Evolutionary conservation across 805 yeast genomes (phyloP), one percentile per base, ranked within the genome.

Genomic region (Myxozyma sirexii): DNA sequence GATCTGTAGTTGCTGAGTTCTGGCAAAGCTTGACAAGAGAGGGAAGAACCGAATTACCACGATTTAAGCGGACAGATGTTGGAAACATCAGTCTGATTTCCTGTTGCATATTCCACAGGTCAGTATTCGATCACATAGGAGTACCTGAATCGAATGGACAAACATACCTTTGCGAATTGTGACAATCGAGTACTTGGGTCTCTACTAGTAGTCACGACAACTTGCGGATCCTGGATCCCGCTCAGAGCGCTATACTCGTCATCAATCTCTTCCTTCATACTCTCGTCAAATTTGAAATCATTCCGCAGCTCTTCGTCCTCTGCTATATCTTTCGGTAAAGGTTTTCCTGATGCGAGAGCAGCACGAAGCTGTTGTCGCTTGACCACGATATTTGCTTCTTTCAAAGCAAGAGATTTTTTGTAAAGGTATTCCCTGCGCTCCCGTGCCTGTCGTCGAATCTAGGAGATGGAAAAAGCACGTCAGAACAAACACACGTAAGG

Each of bases 341-440:
- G 88, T 72, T 90, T 90, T 29, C 99, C 99, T 2, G 88, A 80
- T 1, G 97, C 98, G 60, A 94, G 77, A 0, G 98, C 96, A 15
- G 89, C 88, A 64, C 88, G 87, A 43, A 94, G 78, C 68, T 86
- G 88, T 70, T 88, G 96, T 67, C 98, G 81, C 73, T 93, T 93
- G 70, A 89, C 93, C 19, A 87, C 87, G 45, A 88, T 79, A 23
- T 87, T 83, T 10, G 96, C 87, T 66, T 94, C 98, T 72, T 94
- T 97, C 37, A 93, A 80, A 71, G 90, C 94, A 52, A 89, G 84
- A 0, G 97, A 89, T 72, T 92, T 91, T 53, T 90, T 82, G 77
- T 89, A 94, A 27, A 94, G 79, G 70, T 92, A 94, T 71, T 94
- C 98, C 74, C 96, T 84, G 77, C 99, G 83, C 74, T 94, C 97